These are phyloP conservation scores for Phytophthora megakarya DNA, from an alignment of 352 stramenopile species.

Conservation along the genomic window DNA sequence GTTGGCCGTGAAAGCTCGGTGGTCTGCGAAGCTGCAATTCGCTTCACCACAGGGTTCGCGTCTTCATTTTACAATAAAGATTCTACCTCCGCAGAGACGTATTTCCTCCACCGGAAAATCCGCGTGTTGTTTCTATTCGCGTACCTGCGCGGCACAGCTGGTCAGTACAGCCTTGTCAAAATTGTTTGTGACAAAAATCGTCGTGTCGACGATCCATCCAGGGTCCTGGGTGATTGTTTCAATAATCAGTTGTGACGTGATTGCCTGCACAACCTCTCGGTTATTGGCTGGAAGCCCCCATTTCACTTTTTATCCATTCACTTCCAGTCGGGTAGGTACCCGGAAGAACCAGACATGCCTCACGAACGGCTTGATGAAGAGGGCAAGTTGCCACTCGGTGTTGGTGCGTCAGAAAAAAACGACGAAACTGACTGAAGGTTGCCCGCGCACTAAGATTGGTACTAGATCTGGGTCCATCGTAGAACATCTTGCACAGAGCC, in stretches of 20 bases:
- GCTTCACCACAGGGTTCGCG: too few species aligned
- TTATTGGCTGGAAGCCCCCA: conserved; percentile 5
- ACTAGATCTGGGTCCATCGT: not conserved
- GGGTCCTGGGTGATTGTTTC: not conserved
- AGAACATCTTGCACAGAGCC: conserved; percentile 22
- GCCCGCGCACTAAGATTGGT: not conserved
- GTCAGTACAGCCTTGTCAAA: conserved; percentile 18
- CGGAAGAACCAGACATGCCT: conserved; percentile 3
- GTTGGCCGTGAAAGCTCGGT: too few species aligned
- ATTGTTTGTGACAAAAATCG: conserved; percentile 22
- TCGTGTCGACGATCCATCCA: conserved; percentile 13
- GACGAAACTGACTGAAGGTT: conserved; percentile 5
- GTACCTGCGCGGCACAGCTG: not conserved
- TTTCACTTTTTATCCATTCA: not conserved
- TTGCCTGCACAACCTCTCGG: not conserved
- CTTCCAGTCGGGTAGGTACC: not conserved
- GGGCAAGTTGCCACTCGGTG: conserved; percentile 2
- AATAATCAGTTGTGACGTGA: not conserved
- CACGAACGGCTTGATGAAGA: conserved; percentile 2
- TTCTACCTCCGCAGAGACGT: not conserved
- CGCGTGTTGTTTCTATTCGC: not conserved
- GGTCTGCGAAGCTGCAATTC: too few species aligned
- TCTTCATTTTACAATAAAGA: conserved; percentile 15
- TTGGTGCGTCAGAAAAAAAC: conserved; percentile 11
- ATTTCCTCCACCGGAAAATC: conserved; percentile 14